phyloP scores from a whole-genome alignment of 164 flowering plant genomes.

The Aristolochia contorta region DNA sequence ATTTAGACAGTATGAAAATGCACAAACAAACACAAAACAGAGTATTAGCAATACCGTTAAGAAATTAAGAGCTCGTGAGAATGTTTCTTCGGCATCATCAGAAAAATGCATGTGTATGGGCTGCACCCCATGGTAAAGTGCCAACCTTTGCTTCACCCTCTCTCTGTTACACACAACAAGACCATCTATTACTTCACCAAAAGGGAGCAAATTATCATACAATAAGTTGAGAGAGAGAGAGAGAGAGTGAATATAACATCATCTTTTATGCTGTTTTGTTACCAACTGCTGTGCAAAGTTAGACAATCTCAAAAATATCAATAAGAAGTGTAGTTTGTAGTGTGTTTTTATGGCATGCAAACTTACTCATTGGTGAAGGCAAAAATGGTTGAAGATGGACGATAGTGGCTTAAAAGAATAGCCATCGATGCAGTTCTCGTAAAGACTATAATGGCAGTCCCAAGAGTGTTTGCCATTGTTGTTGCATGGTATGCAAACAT shows the following conservation, averaged over 20 bases:
- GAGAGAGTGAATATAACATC: no score
- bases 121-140: slow-evolving; percentile 78
- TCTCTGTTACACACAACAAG: slow-evolving; percentile 32
- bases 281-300: no score
- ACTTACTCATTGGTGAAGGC: slow-evolving; percentile 95
- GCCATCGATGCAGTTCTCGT: slow-evolving; percentile 98
- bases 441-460: slow-evolving; percentile 83
- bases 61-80: slow-evolving; percentile 62
- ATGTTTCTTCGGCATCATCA: slow-evolving; percentile 88
- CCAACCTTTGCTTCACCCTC: slow-evolving; percentile 77
- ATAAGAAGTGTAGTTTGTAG: no score
- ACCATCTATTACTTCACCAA: not conserved
- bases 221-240: no score
- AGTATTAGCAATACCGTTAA: slow-evolving; percentile 37
- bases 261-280: no score
- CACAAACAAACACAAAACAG: not conserved
- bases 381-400: slow-evolving; percentile 72
- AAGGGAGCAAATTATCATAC: no score
- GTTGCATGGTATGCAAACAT: slow-evolving; percentile 96
- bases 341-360: not conserved
- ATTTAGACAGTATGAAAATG: not conserved
- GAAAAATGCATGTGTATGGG: slow-evolving; percentile 87
- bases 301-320: no score
- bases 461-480: slow-evolving; percentile 84
- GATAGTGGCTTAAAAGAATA: slow-evolving; percentile 68